These are phyloP conservation scores for Calcarisporium arbuscula DNA, from an alignment of 2,329 filamentous ascomycete species.

Conservation along the genomic window DNA sequence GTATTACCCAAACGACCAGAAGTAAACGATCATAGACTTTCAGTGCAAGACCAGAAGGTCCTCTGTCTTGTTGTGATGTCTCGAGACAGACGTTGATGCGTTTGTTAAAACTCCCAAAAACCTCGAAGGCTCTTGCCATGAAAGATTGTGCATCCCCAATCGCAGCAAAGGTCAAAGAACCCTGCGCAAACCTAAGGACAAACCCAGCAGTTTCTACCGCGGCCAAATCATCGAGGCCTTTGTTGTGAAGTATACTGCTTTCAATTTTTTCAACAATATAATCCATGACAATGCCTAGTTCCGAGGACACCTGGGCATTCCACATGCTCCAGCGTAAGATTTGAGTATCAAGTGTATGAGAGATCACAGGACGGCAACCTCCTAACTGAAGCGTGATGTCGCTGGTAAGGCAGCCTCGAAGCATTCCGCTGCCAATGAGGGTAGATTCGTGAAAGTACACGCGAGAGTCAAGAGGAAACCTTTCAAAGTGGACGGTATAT, in stretches of 20 bases:
- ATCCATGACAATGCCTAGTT: constrained; percentile 56
- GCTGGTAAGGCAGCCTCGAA: constrained; percentile 32
- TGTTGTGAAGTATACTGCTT: too few species aligned
- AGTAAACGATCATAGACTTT: constrained; percentile 23
- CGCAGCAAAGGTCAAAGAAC: constrained; percentile 24
- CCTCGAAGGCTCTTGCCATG: constrained; percentile 35
- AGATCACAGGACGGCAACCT: constrained; percentile 24
- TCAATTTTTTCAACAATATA: constrained; percentile 45
- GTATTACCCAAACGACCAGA: constrained; percentile 27
- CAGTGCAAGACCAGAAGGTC: constrained; percentile 12
- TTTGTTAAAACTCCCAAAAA: constrained; percentile 33
- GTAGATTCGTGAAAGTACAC: constrained; percentile 56
- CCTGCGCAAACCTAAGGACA: constrained; percentile 40
- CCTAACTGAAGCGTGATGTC: constrained; percentile 21
- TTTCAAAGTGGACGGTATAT: constrained; percentile 57
- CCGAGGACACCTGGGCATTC: constrained; percentile 53
- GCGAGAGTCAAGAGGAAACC: constrained; percentile 49
- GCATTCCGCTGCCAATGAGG: constrained; percentile 47
- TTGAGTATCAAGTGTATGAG: constrained; percentile 42
- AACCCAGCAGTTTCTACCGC: constrained; percentile 33
- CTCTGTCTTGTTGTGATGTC: too few species aligned
- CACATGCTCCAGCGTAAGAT: constrained; percentile 49
- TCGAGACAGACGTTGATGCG: too few species aligned
- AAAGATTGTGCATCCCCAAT: constrained; percentile 34
- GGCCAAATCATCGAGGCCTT: constrained; percentile 7